Percentiles rank a stretch among this genome's conserved stretches.
Evolutionary conservation across 805 yeast species (phyloP).

Genomic region (Starmerella vaccinii): DNA sequence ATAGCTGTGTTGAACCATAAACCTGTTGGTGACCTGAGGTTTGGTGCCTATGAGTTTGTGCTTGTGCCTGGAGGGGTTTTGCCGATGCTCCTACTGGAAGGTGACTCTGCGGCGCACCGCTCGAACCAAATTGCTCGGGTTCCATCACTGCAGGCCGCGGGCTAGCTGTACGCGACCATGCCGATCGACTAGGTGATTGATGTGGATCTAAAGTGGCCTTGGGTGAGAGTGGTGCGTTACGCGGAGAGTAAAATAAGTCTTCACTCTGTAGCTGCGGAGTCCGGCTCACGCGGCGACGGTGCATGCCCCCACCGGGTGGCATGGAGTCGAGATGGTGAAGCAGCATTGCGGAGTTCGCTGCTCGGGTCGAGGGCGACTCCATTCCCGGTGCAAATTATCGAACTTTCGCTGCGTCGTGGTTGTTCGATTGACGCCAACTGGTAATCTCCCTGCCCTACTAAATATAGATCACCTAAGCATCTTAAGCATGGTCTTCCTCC

Average conservation of each 20-base stretch:
- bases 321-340: constrained; percentile 19
- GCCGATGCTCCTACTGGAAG: not conserved
- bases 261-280: constrained; percentile 12
- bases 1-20: not conserved
- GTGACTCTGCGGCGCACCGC: not conserved
- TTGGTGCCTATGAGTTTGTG: not conserved
- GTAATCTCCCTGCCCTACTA: constrained; percentile 6
- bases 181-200: constrained; percentile 3
- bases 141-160: not conserved
- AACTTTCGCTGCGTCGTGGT: not conserved
- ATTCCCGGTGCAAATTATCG: constrained; percentile 4
- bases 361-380: constrained; percentile 22
- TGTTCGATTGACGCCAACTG: constrained; percentile 3
- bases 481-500: not conserved
- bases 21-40: not conserved
- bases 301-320: constrained; percentile 17
- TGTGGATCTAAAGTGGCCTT: not conserved
- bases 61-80: not conserved
- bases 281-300: constrained; percentile 20
- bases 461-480: constrained; percentile 9
- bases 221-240: constrained; percentile 10
- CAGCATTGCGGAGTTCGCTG: constrained; percentile 18
- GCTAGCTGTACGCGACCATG: not conserved
- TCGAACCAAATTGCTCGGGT: not conserved
- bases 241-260: constrained; percentile 19